A percentile compares a stretch with the other conserved stretches of the same genome.
These are phyloP conservation scores for Pachyrhizus erosus DNA, from an alignment of 306 rosid genomes.

Conservation along the genomic window DNA sequence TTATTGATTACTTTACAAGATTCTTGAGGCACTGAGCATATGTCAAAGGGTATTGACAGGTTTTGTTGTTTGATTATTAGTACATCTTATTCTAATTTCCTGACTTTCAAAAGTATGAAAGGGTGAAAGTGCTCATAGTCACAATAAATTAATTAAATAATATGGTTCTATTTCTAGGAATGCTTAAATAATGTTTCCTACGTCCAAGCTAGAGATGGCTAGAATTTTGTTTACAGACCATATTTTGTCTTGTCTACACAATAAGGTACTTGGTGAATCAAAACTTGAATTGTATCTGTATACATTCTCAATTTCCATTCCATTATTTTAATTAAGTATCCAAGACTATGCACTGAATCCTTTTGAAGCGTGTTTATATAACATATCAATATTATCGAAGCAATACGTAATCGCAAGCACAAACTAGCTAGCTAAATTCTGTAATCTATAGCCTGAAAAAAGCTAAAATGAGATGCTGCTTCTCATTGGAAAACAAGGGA, in stretches of 20 bases:
- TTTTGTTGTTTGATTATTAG: neutral
- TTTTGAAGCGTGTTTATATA: slow-evolving; percentile 12
- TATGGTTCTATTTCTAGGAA: neutral
- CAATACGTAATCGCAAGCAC: neutral
- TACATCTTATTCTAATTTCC: neutral
- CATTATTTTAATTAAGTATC: neutral
- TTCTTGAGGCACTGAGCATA: slow-evolving; percentile 28
- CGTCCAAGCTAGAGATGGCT: neutral
- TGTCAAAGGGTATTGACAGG: slow-evolving; percentile 2
- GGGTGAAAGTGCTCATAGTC: neutral
- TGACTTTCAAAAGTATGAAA: neutral
- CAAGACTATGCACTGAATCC: neutral
- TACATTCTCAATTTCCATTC: neutral
- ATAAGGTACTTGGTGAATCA: neutral
- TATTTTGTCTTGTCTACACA: neutral
- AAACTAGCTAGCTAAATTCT: slow-evolving; percentile 1
- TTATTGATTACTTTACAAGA: slow-evolving; percentile 30
- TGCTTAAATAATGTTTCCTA: neutral
- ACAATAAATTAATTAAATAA: neutral
- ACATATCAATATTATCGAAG: neutral
- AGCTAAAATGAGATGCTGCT: neutral
- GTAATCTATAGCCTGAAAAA: neutral
- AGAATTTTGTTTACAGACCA: neutral
- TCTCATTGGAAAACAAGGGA: neutral
- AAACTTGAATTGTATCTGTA: neutral